Evolutionary conservation across 371 early-diverging fungal species (phyloP), one percentile per base, ranked within the genome.

Genomic region (Massospora cicadina): DNA sequence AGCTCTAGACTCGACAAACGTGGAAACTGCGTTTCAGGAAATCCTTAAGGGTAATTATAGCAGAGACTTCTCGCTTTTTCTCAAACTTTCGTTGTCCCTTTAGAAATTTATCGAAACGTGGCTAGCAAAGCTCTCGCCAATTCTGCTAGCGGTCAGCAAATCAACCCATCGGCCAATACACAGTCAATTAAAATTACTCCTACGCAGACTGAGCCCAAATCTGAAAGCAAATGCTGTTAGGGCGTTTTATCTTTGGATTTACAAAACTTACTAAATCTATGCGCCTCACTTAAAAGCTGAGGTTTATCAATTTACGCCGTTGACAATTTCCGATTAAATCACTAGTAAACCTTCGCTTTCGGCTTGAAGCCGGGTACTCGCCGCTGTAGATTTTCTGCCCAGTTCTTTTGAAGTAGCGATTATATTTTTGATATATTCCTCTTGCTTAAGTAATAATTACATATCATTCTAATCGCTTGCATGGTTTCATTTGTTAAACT

Each of bases 81-180:
- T 59, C 27, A 23, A 17, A 27, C 54, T 32, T 0, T 12, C 13
- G 10, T 43, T 43, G 43, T 5, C 5, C 43, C 10, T 10, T 29
- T 77, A 85, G 94, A 91, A 78, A 91, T 91, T 66, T 90, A 91
- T 75, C 83, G 86, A 60, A 88, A 89, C 67, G 90, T 89, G 13
- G 91, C 95, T 65, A 90, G 87, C 84, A 92, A 91, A 75, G 90
- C 91, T 12, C 75, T 93, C 59, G 92, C 87, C 71, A 78, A 74
- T 28, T 23, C 24, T 53, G 80, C 77, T 55, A 79, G 77, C 68
- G 77, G 79, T 31, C 84, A 87, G 69, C 78, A 77, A 26, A 80
- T 82, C 55, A 79, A 82, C 55, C 86, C 86, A 3, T 84, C 86
- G 29, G 78, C 83, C 65, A 63, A 63, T 3, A 87, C 88, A 27